Evolutionary conservation across 1,139 yeast genomes (phyloP).

Genomic region (Spencermartinsiella ligniputridi): DNA sequence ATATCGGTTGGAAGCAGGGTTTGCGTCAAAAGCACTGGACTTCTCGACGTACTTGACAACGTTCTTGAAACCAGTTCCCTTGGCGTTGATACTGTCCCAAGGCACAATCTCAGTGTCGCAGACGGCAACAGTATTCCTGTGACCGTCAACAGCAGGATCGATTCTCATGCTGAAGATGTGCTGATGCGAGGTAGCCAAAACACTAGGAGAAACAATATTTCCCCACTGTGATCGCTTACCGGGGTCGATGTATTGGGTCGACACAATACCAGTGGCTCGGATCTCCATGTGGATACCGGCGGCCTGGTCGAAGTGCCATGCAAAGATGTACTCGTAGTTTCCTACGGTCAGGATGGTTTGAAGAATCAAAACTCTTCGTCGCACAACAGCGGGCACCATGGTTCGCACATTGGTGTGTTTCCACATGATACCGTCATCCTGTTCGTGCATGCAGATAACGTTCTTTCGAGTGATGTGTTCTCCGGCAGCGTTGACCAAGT

Average conservation of each 20-base stretch:
- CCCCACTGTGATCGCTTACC: constrained; percentile 77
- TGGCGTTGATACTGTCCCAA: constrained; percentile 56
- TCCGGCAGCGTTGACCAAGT: constrained; percentile 58
- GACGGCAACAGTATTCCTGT: constrained; percentile 63
- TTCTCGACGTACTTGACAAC: constrained; percentile 64
- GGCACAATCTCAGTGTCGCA: constrained; percentile 69
- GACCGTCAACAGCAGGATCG: constrained; percentile 86
- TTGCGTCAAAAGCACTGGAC: constrained; percentile 69
- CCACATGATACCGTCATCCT: constrained; percentile 75
- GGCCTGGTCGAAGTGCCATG: constrained; percentile 74
- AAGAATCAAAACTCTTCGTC: constrained; percentile 80
- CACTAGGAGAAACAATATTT: constrained; percentile 79
- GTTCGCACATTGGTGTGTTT: constrained; percentile 86
- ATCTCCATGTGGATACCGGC: constrained; percentile 81
- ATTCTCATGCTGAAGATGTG: constrained; percentile 80
- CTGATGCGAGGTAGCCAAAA: constrained; percentile 86
- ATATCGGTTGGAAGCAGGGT: constrained; percentile 71
- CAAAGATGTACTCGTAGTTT: constrained; percentile 80
- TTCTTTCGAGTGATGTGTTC: constrained; percentile 62
- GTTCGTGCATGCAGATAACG: constrained; percentile 87
- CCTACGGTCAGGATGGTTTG: constrained; percentile 90
- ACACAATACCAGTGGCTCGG: constrained; percentile 78
- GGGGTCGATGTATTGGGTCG: constrained; percentile 72
- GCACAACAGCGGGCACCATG: constrained; percentile 65
- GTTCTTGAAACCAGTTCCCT: constrained; percentile 69